These are phyloP conservation scores for Cladophialophora immunda DNA, from an alignment of 2,329 filamentous ascomycete genomes.

Conservation along the genomic window DNA sequence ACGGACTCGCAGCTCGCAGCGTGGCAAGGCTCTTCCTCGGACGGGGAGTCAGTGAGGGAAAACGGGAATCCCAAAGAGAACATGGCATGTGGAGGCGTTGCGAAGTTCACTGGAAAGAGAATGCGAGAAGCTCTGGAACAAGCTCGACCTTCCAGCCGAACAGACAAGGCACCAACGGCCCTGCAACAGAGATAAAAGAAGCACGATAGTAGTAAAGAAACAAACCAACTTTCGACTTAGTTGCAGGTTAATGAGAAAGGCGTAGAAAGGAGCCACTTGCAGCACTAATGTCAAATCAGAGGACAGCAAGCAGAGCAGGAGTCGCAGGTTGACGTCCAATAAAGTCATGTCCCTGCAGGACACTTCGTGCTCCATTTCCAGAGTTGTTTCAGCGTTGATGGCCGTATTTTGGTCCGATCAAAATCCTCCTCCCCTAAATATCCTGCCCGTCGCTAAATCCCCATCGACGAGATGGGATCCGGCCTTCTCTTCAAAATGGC, in stretches of 20 bases:
- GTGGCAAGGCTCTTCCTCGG: too few relatives aligned
- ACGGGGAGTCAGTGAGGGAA: conserved; percentile 1
- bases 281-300: neutral
- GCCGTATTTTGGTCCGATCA: neutral
- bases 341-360: neutral
- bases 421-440: neutral
- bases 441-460: neutral
- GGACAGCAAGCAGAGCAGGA: neutral
- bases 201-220: neutral
- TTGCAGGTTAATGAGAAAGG: neutral
- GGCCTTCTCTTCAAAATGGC: neutral
- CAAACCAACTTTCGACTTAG: too few relatives aligned
- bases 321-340: neutral
- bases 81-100: neutral
- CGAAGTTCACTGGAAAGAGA: neutral
- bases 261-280: neutral
- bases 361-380: neutral
- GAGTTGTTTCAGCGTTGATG: neutral
- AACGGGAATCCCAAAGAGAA: neutral
- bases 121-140: neutral
- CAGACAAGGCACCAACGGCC: conserved; percentile 2
- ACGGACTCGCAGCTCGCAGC: too few relatives aligned
- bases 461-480: neutral
- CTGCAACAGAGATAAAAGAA: conserved; percentile 2
- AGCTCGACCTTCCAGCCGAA: conserved; percentile 8